phyloP scores from a whole-genome alignment of 495 filamentous ascomycete genomes.

The Penicillium dipodomyicola region DNA sequence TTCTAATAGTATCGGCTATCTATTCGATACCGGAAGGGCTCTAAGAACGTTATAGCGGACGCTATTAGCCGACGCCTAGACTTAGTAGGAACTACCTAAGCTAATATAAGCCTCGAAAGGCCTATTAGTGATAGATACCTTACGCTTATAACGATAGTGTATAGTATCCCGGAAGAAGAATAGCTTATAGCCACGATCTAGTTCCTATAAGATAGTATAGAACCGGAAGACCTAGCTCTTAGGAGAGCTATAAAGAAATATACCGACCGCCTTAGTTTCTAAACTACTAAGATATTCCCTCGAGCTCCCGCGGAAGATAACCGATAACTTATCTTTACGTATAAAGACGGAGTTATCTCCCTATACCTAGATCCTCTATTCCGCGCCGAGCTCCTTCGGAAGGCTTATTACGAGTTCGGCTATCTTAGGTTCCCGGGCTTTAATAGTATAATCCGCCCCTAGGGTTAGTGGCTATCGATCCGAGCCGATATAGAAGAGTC shows the following conservation, averaged over 20 bases:
- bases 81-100: fast-evolving
- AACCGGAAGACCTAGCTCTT: not conserved
- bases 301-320: no score
- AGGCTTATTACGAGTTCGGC: not conserved
- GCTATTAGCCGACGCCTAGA: no score
- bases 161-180: not conserved
- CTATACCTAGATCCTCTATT: not conserved
- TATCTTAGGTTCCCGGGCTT: not conserved
- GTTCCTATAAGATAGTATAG: not conserved
- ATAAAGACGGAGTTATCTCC: not conserved
- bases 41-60: fast-evolving
- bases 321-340: slow-evolving; percentile 5
- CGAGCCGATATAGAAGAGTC: not conserved
- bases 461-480: not conserved
- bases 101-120: not conserved
- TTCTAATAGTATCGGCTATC: no score
- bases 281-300: no score
- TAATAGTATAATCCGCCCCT: not conserved
- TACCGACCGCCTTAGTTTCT: no score
- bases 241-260: not conserved
- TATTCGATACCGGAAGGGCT: no score
- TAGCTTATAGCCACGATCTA: not conserved
- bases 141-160: not conserved
- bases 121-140: not conserved
- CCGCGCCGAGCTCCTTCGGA: not conserved